Percentiles rank a stretch among this genome's conserved stretches.
Evolutionary conservation across 1,284 basidiomycete genomes (phyloP).

Genomic region (Pyrrhoderma noxium): DNA sequence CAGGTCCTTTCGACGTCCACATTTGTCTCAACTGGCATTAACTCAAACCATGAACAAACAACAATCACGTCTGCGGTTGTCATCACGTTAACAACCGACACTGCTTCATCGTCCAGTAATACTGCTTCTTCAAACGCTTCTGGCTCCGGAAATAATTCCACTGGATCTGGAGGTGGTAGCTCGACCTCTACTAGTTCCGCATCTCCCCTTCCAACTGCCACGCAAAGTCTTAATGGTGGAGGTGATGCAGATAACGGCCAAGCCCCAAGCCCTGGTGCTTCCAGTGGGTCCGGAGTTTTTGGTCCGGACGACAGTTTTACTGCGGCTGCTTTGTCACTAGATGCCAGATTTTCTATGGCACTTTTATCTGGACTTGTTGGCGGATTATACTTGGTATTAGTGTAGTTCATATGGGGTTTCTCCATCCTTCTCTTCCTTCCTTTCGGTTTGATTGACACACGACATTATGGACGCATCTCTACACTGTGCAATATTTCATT

Average conservation of each 20-base stretch:
- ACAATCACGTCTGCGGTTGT: conserved; percentile 35
- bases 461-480: background rate
- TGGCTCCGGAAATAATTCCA: conserved; percentile 3
- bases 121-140: conserved; percentile 19
- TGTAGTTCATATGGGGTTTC: conserved; percentile 1
- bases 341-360: conserved; percentile 6
- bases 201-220: conserved; percentile 45
- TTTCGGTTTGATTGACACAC: background rate
- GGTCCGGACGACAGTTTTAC: conserved; percentile 61
- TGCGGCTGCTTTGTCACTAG: conserved; percentile 43
- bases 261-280: conserved; percentile 41
- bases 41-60: conserved; percentile 31
- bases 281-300: conserved; percentile 34
- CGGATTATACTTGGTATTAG: conserved; percentile 14
- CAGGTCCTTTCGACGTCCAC: conserved; percentile 23
- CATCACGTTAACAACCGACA: conserved; percentile 32
- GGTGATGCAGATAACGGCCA: conserved; percentile 37
- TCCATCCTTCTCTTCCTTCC: background rate
- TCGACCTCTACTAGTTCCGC: conserved; percentile 31
- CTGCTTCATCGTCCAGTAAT: conserved; percentile 22
- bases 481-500: background rate
- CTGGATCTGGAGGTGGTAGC: conserved; percentile 21
- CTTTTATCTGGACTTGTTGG: conserved; percentile 5
- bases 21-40: conserved; percentile 29
- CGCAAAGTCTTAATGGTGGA: conserved; percentile 44